phyloP scores from a whole-genome alignment of 1,284 basidiomycete species.

The Microstroma glucosiphilum region DNA sequence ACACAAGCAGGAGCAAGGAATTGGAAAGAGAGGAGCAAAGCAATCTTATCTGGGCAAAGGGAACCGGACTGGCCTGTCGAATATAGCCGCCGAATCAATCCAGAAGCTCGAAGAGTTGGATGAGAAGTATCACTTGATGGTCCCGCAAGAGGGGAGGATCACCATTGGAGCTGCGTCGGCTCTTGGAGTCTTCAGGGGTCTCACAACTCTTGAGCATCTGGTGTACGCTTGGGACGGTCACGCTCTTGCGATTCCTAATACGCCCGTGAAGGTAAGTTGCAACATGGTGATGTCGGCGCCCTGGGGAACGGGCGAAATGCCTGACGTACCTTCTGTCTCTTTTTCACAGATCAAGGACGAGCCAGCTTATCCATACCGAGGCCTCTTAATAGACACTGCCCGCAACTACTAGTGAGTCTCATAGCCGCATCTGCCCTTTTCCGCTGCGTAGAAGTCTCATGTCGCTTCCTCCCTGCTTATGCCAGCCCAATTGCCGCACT shows the following conservation, averaged over 20 bases:
- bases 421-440: no score
- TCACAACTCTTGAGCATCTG: conserved; percentile 75
- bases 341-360: conserved; percentile 43
- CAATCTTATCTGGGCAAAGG: no score
- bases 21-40: no score
- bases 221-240: conserved; percentile 53
- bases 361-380: conserved; percentile 57
- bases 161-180: conserved; percentile 65
- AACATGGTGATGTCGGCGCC: no score
- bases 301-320: no score
- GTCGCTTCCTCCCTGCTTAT: no score
- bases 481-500: conserved; percentile 56
- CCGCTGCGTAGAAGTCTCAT: no score
- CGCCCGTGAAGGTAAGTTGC: conserved; percentile 43
- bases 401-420: conserved; percentile 57
- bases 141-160: conserved; percentile 60
- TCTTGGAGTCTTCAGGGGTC: conserved; percentile 69
- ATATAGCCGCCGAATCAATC: conserved; percentile 47
- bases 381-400: conserved; percentile 73
- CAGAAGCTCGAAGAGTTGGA: conserved; percentile 58
- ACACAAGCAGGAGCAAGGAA: no score
- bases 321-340: no score
- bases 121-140: conserved; percentile 63
- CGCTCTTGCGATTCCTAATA: conserved; percentile 55
- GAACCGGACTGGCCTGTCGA: no score